phyloP scores from a whole-genome alignment of 352 stramenopile species.

The Phytophthora melonis region DNA sequence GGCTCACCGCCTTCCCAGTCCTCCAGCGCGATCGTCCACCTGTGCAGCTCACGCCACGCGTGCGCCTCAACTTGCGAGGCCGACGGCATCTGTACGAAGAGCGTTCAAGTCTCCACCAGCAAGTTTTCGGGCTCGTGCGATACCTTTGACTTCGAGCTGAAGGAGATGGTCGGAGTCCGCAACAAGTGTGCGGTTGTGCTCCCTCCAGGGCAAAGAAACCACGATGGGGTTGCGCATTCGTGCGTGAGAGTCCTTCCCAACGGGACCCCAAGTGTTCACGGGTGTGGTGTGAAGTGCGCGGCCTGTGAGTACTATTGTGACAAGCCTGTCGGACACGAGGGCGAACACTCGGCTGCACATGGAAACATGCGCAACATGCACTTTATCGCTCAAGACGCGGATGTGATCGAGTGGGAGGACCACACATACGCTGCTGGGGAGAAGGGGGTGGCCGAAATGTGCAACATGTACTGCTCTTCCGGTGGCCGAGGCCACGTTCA shows the following conservation, averaged over 20 bases:
- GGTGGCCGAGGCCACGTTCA: conserved; percentile 56
- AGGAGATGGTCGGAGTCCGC: conserved; percentile 49
- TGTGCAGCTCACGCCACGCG: conserved; percentile 43
- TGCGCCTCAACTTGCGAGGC: conserved; percentile 40
- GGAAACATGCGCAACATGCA: conserved; percentile 64
- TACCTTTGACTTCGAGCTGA: conserved; percentile 49
- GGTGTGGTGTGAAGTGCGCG: conserved; percentile 37
- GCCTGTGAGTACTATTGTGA: conserved; percentile 61
- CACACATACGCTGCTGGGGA: conserved; percentile 47
- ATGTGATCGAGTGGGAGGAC: conserved; percentile 30
- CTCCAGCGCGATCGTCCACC: conserved; percentile 17
- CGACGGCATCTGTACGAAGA: conserved; percentile 48
- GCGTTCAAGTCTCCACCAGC: conserved; percentile 41
- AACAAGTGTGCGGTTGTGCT: conserved; percentile 45
- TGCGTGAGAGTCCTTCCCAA: conserved; percentile 34
- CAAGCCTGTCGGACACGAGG: conserved; percentile 44
- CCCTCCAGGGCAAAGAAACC: conserved; percentile 24
- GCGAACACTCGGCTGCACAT: conserved; percentile 47
- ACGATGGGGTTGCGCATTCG: conserved; percentile 30
- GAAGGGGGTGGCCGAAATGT: conserved; percentile 57
- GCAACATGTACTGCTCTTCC: conserved; percentile 56
- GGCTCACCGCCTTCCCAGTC: neutral
- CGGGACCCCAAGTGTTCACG: conserved; percentile 34
- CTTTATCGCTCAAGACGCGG: conserved; percentile 41
- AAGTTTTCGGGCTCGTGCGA: conserved; percentile 43